Evolutionary conservation across 129 eudicot genomes (phyloP).

Genomic region (Oenanthe sinensis): DNA sequence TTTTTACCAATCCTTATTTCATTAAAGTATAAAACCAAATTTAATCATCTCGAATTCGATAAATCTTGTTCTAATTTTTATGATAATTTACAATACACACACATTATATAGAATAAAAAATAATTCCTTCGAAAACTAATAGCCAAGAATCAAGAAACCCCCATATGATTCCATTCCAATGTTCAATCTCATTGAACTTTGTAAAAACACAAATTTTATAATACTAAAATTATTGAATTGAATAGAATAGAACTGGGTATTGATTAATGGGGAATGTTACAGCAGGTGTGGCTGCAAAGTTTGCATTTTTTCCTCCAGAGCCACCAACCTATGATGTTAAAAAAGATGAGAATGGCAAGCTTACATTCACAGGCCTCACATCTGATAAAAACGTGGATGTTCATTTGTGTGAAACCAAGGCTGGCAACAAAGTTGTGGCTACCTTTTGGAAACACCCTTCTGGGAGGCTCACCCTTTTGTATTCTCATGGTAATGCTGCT

Average conservation of each 20-base stretch:
- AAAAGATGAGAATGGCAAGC: constrained; percentile 43
- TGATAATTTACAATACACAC: no score
- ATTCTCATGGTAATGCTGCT: constrained; percentile 98
- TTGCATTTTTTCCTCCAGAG: constrained; percentile 95
- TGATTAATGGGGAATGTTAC: constrained; percentile 87
- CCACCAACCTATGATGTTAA: constrained; percentile 80
- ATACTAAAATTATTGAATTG: constrained; percentile 11
- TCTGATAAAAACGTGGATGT: constrained; percentile 79
- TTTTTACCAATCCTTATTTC: not conserved
- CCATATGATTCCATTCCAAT: not conserved
- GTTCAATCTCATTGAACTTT: not conserved
- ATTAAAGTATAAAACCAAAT: not conserved
- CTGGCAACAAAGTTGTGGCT: constrained; percentile 77
- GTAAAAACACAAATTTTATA: no score
- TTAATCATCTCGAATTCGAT: no score
- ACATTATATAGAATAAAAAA: no score
- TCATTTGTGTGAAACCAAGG: constrained; percentile 72
- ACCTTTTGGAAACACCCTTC: constrained; percentile 85
- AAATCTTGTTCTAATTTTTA: no score
- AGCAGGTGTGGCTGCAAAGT: constrained; percentile 81
- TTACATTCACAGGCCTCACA: constrained; percentile 59
- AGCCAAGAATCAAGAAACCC: not conserved
- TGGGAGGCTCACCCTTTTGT: constrained; percentile 68
- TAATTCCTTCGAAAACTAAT: no score
- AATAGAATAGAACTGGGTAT: constrained; percentile 23